phyloP scores from a whole-genome alignment of 768 basidiomycete genomes.

The Plicaturopsis crispa region DNA sequence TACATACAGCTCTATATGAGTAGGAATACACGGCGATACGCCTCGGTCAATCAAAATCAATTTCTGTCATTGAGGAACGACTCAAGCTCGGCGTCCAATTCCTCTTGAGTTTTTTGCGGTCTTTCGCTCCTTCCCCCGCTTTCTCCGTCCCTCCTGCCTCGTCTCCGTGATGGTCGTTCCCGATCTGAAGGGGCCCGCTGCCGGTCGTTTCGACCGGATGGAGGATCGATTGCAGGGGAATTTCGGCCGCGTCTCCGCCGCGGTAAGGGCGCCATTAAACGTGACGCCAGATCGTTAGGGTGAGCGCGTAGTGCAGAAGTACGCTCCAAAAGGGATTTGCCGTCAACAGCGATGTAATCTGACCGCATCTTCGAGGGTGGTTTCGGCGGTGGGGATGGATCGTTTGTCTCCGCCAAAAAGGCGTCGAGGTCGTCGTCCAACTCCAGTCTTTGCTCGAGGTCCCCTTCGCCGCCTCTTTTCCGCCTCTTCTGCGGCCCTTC shows the following conservation, averaged over 20 bases:
- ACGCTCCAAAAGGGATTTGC: conserved; percentile 48
- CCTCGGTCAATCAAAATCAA: too few relatives aligned
- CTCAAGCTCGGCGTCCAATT: conserved; percentile 79
- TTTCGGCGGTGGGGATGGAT: conserved; percentile 23
- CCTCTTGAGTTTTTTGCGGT: conserved; percentile 57
- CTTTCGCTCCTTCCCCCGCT: conserved; percentile 30
- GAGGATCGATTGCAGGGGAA: conserved; percentile 14
- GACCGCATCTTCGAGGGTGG: conserved; percentile 64
- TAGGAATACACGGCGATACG: too few relatives aligned
- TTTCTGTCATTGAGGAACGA: conserved; percentile 58
- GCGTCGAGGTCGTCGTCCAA: conserved; percentile 66
- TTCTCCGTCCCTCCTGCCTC: conserved; percentile 8
- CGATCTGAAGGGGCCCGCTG: conserved; percentile 11
- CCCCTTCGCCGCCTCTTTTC: conserved; percentile 27
- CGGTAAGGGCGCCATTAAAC: conserved; percentile 39
- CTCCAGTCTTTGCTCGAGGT: conserved; percentile 27
- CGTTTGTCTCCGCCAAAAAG: conserved; percentile 46
- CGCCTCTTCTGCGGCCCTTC: conserved; percentile 26
- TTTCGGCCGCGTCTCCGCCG: conserved; percentile 28
- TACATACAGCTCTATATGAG: too few relatives aligned
- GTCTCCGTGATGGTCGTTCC: conserved; percentile 9
- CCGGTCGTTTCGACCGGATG: conserved; percentile 12
- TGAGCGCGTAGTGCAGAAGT: conserved; percentile 40
- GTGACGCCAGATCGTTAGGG: conserved; percentile 30
- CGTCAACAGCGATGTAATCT: conserved; percentile 48